Base-by-base conservation (phyloP, 2,329 filamentous ascomycete genomes). In the Aspergillus ruber region DNA sequence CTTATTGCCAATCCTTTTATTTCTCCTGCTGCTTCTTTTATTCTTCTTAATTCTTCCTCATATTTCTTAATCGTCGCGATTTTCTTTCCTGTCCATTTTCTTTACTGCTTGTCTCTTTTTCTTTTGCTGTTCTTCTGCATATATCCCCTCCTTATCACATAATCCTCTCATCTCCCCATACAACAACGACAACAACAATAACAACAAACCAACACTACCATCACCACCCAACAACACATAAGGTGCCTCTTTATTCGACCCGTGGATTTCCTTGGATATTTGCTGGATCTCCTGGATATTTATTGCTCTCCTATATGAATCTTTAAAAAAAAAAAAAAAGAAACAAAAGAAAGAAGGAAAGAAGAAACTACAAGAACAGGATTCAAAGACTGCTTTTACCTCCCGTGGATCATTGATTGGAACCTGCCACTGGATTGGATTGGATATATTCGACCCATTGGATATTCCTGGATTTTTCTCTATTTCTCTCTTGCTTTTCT, bases 111-210 rank as follows among this genome's bases (percentile, higher is more conserved):
- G 43, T 45, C 32, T 43, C 25, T 46, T 39, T 47, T 47, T 46
- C 44, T 48, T 47, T 44, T 50, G 48, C 48, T 48, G 51, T 45
- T 47, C 48, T 49, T 47, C 47, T 38, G 20, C 47, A 73, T 35
- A 73, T 73, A 76, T 68, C 73, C 71, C 71, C 76, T 65, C 74
- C 66, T 77, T 50, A 48, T 50, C 44, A 29, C 25, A 29, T 29
- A 29, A 29, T 49, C 50, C 44, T 49, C 51, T 49, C 49, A 4
- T 29, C 50, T 45, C 39, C 33, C 9, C 25, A 29, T 29, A 29
- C 25, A 29, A 25, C 23, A 9, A 25, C 10, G 9, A 29, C 25
- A 29, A 29, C 25, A 29, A 29, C 25, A 29, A 27, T 12, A 27
- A 27, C 25, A 29, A 29, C 25, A 29, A 27, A 2, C 12, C 3